Evolutionary conservation across 192 early-diverging fungal genomes (phyloP).

Genomic region (Linnemannia hyalina): DNA sequence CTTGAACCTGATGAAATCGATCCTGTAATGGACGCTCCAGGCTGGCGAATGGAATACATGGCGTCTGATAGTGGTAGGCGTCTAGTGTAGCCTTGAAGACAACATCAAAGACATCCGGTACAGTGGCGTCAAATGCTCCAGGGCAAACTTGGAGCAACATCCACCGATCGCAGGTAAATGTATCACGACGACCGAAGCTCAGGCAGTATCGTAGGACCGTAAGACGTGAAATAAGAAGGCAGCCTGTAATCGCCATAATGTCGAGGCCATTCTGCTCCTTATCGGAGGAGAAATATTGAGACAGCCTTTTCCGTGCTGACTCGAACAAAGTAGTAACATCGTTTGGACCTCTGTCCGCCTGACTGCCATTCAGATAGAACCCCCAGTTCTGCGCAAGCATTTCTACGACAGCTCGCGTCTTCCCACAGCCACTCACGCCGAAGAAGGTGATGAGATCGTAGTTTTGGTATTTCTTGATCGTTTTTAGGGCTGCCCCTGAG

Average conservation of each 20-base stretch:
- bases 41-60: background rate
- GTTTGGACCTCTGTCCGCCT: conserved; percentile 39
- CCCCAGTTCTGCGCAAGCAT: conserved; percentile 51
- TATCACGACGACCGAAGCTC: conserved; percentile 37
- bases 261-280: conserved; percentile 49
- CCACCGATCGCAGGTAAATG: conserved; percentile 52
- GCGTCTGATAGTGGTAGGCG: conserved; percentile 9
- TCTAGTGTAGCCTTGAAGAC: conserved; percentile 33
- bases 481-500: conserved; percentile 29
- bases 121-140: conserved; percentile 41
- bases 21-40: background rate
- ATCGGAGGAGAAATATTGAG: conserved; percentile 43
- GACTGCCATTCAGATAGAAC: conserved; percentile 53
- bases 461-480: conserved; percentile 37
- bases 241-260: conserved; percentile 40
- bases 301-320: conserved; percentile 30
- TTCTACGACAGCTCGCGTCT: conserved; percentile 50
- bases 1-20: background rate
- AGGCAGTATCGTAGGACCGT: conserved; percentile 46
- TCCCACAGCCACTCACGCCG: conserved; percentile 48
- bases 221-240: conserved; percentile 45
- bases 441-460: conserved; percentile 48
- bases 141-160: conserved; percentile 56
- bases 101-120: conserved; percentile 47
- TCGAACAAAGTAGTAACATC: conserved; percentile 44